These are phyloP conservation scores for Botryotinia convoluta DNA, from an alignment of 2,329 filamentous ascomycete species.

Conservation along the genomic window DNA sequence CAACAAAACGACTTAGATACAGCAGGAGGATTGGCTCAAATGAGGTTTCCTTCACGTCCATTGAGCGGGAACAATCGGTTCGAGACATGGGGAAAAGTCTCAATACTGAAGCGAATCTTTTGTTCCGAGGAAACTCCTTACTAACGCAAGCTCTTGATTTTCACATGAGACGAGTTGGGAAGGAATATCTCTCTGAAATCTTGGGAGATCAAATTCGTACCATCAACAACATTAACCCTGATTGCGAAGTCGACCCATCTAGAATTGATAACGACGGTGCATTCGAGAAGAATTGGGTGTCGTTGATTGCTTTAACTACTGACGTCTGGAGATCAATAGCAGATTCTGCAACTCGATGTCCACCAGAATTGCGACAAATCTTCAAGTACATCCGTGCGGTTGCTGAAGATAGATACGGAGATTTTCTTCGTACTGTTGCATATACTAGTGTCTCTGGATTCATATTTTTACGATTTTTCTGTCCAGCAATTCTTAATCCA, in stretches of 20 bases:
- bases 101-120: slow-evolving; percentile 84
- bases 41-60: slow-evolving; percentile 58
- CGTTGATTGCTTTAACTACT: slow-evolving; percentile 72
- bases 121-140: slow-evolving; percentile 93
- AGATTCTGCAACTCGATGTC: slow-evolving; percentile 70
- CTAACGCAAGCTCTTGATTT: slow-evolving; percentile 91
- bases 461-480: slow-evolving; percentile 91
- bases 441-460: slow-evolving; percentile 97
- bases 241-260: slow-evolving; percentile 94
- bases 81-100: slow-evolving; percentile 76
- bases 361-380: slow-evolving; percentile 77
- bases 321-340: slow-evolving; percentile 84
- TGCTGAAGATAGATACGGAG: slow-evolving; percentile 90
- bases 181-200: slow-evolving; percentile 86
- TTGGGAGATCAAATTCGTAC: slow-evolving; percentile 81
- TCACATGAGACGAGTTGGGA: slow-evolving; percentile 91
- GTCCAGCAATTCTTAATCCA: slow-evolving; percentile 91
- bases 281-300: slow-evolving; percentile 77
- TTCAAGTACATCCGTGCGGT: slow-evolving; percentile 90
- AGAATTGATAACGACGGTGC: slow-evolving; percentile 67
- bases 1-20: slow-evolving; percentile 71
- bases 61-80: slow-evolving; percentile 67
- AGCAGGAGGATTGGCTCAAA: slow-evolving; percentile 68
- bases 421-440: slow-evolving; percentile 82
- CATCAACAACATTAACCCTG: slow-evolving; percentile 85